phyloP scores from a whole-genome alignment of 148 eudicot genomes.

The Nyssa sinensis region DNA sequence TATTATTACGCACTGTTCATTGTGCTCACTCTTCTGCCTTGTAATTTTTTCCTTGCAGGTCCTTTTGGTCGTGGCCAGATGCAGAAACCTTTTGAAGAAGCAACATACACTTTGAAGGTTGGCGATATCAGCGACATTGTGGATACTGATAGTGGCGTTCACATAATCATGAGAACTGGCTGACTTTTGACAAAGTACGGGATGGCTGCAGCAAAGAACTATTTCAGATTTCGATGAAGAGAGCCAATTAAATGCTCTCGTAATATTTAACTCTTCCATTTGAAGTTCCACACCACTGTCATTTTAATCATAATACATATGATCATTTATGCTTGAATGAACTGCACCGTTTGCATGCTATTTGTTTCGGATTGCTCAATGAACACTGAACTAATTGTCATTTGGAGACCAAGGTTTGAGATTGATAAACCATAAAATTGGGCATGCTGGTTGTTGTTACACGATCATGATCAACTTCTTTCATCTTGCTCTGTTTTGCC shows the following conservation, averaged over 20 bases:
- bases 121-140: slow-evolving; percentile 85
- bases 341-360: background rate
- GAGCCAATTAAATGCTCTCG: background rate
- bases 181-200: slow-evolving; percentile 14
- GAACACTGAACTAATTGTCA: too few relatives aligned
- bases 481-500: too few relatives aligned
- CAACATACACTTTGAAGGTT: slow-evolving; percentile 62
- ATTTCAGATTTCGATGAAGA: background rate
- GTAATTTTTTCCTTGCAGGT: slow-evolving; percentile 41
- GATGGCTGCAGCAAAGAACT: background rate
- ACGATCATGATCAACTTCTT: too few relatives aligned
- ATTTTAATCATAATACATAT: background rate
- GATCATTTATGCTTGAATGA: background rate
- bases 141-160: slow-evolving; percentile 85
- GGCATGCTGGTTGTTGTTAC: too few relatives aligned
- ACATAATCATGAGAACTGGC: slow-evolving; percentile 69
- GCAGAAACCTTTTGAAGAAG: slow-evolving; percentile 95
- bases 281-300: background rate
- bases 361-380: too few relatives aligned
- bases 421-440: background rate
- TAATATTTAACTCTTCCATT: background rate
- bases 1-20: background rate
- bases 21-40: background rate
- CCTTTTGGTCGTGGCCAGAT: slow-evolving; percentile 76
- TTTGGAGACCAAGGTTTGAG: background rate